These are phyloP conservation scores for Hordeum marinum DNA, from an alignment of 176 grass and related monocot species.

Conservation along the genomic window DNA sequence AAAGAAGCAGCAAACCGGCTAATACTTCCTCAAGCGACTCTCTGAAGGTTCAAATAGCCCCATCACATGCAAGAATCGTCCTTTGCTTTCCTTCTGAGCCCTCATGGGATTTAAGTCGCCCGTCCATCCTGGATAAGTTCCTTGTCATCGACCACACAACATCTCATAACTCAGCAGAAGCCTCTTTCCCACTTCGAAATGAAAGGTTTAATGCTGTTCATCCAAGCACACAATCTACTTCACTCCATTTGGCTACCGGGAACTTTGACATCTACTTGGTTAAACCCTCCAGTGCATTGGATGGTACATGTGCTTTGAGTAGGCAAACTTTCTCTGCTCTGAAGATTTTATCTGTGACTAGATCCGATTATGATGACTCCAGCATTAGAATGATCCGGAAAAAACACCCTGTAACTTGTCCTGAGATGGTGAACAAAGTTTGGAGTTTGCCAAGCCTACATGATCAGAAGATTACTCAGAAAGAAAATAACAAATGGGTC, in stretches of 20 bases:
- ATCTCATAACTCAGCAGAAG: slow-evolving; percentile 38
- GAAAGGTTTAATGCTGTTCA: slow-evolving; percentile 36
- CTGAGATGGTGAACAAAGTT: slow-evolving; percentile 55
- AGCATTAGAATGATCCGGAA: slow-evolving; percentile 62
- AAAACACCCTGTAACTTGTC: slow-evolving; percentile 42
- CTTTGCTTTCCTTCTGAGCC: slow-evolving; percentile 74
- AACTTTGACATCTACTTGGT: slow-evolving; percentile 79
- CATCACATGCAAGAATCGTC: slow-evolving; percentile 58
- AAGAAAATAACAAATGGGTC: slow-evolving; percentile 49
- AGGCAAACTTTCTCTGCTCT: slow-evolving; percentile 51
- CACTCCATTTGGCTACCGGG: slow-evolving; percentile 57
- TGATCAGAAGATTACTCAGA: slow-evolving; percentile 48
- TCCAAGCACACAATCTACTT: slow-evolving; percentile 42
- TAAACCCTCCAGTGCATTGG: slow-evolving; percentile 33
- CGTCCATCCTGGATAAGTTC: slow-evolving; percentile 66
- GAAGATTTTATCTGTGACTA: slow-evolving; percentile 76
- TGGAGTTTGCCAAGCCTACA: slow-evolving; percentile 79
- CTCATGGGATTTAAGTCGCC: slow-evolving; percentile 43
- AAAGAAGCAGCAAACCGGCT: slow-evolving; percentile 29
- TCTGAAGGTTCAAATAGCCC: slow-evolving; percentile 55
- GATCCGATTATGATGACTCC: slow-evolving; percentile 34
- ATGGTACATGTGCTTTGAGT: slow-evolving; percentile 30
- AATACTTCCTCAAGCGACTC: slow-evolving; percentile 27
- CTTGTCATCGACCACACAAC: slow-evolving; percentile 66
- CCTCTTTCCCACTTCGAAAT: slow-evolving; percentile 22